Conservation (phyloP, 306 rosid genomes). For the Prunus armeniaca region DNA sequence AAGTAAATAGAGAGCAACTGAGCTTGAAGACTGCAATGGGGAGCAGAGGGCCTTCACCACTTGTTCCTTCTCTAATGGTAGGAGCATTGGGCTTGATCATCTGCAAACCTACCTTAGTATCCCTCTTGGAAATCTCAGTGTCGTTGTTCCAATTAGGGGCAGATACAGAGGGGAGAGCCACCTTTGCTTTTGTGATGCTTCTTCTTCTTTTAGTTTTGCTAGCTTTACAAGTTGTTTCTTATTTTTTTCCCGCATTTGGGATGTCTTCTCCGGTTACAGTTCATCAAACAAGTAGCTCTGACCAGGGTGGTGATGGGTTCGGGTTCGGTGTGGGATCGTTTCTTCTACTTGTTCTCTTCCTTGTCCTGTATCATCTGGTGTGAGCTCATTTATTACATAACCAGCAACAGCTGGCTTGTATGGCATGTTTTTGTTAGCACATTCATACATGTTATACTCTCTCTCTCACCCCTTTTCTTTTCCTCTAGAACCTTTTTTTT, state of each 20-base stretch:
- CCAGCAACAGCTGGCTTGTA: neutral
- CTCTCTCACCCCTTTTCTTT: neutral
- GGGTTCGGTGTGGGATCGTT: conserved; percentile 34
- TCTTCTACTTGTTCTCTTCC: conserved; percentile 34
- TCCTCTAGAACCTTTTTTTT: too few relatives aligned
- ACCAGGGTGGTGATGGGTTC: conserved; percentile 23
- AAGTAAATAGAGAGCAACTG: neutral
- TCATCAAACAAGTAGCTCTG: conserved; percentile 8
- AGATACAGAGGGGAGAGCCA: conserved; percentile 10
- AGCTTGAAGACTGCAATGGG: conserved; percentile 32
- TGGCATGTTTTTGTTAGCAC: neutral
- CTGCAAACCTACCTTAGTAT: conserved; percentile 37
- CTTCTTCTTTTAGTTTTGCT: conserved; percentile 32
- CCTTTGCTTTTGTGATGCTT: conserved; percentile 18
- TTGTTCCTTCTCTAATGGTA: conserved; percentile 56
- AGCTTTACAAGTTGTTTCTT: conserved; percentile 15
- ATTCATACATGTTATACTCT: neutral
- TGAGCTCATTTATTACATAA: neutral
- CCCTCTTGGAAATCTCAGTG: conserved; percentile 34
- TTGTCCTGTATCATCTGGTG: conserved; percentile 33
- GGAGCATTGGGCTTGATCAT: conserved; percentile 48
- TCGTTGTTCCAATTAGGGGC: conserved; percentile 22
- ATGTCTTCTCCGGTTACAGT: conserved; percentile 4
- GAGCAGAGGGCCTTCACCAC: conserved; percentile 66
- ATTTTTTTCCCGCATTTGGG: conserved; percentile 21